Evolutionary conservation across 1,284 basidiomycete genomes (phyloP), one percentile per base, ranked within the genome.

Genomic region (Agroathelia rolfsii): DNA sequence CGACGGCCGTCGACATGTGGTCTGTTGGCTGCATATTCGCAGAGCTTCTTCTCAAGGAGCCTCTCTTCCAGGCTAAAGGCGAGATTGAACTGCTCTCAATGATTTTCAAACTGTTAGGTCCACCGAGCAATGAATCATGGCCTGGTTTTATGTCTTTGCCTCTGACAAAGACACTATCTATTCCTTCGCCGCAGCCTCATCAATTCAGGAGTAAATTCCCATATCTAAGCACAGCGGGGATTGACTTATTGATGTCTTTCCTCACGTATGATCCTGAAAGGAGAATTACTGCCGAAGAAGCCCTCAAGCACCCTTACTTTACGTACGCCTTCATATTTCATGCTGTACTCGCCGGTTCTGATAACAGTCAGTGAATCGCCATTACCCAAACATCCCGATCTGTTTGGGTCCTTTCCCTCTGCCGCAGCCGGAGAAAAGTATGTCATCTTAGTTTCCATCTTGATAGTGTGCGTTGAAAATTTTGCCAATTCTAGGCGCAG

Each of bases 21-120:
- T 95, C 90, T 29, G 82, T 98, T n/a, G 95, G 95, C 3, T 99
- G 95, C 63, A 97, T 99, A 46, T 97, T 98, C 53, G 94, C 86
- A 15, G 95, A 99, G 54, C 67, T 99, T 25, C 75, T 99, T 44
- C 67, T 90, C 43, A 89, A 88, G 42, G 89, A 93, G 52, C 90
- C 95, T 1, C 62, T 98, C 9, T 92, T 98, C 51, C 90, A 92
- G 52, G 93, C 93, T n/a, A 85, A 92, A 51, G 81, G 82, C 28
- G 95, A 99, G 56, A 66, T 93, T 9, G 94, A 99, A 50, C 80
- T 98, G 43, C 66, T 98, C 32, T 75, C 74, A 28, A 84, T 88
- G 78, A 92, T 98, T 33, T 94, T 94, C 62, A 86, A 81, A 51
- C 71, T 97, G 6, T 72, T 98, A 0, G 95, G 95, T 0, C 75